A percentile compares a stretch with the other conserved stretches of the same genome.
Evolutionary conservation across 2,329 filamentous ascomycete genomes (phyloP).

Genomic region (Verticillium zaregamsianum): DNA sequence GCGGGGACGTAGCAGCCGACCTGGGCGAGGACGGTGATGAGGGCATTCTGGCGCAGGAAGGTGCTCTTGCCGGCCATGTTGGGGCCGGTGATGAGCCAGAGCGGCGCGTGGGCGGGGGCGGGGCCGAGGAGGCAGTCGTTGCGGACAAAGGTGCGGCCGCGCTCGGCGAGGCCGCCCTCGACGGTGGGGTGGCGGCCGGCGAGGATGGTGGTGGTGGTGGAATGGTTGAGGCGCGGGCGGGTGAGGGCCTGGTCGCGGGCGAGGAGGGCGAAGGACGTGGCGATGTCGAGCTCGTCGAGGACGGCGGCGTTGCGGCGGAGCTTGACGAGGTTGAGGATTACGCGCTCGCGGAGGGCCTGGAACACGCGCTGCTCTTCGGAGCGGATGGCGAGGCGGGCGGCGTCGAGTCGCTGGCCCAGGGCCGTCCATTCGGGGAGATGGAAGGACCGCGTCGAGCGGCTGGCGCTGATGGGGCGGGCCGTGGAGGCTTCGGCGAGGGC

Average conservation of each 20-base stretch:
- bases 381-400: slow-evolving; percentile 71
- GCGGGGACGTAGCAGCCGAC: slow-evolving; percentile 91
- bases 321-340: slow-evolving; percentile 78
- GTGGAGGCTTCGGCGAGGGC: slow-evolving; percentile 26
- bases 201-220: slow-evolving; percentile 67
- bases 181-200: slow-evolving; percentile 91
- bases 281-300: slow-evolving; percentile 88
- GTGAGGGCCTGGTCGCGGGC: slow-evolving; percentile 70
- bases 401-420: slow-evolving; percentile 76
- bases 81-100: slow-evolving; percentile 73
- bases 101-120: slow-evolving; percentile 51
- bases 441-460: slow-evolving; percentile 80
- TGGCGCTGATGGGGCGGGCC: slow-evolving; percentile 64
- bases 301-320: slow-evolving; percentile 87
- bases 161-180: slow-evolving; percentile 72
- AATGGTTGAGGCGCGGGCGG: slow-evolving; percentile 66
- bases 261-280: slow-evolving; percentile 77
- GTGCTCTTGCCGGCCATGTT: slow-evolving; percentile 99
- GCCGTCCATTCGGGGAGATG: slow-evolving; percentile 79
- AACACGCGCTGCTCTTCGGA: slow-evolving; percentile 83
- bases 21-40: slow-evolving; percentile 91
- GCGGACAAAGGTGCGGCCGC: slow-evolving; percentile 75
- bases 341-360: slow-evolving; percentile 64
- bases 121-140: slow-evolving; percentile 84
- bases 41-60: slow-evolving; percentile 89